phyloP scores from a whole-genome alignment of 352 stramenopile genomes.

The Peronospora farinosa region DNA sequence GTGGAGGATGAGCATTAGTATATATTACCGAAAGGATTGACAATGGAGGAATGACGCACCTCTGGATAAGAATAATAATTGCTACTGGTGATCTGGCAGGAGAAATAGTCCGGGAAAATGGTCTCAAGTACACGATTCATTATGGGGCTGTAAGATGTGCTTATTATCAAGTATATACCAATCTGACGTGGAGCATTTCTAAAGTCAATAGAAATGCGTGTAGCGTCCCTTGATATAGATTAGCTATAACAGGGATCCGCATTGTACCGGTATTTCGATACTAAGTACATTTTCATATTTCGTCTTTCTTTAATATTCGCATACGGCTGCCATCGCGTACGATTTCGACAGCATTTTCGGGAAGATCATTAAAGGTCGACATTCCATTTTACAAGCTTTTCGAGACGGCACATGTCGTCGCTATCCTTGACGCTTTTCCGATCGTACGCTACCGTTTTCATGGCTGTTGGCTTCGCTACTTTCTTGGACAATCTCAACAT shows the following conservation, averaged over 20 bases:
- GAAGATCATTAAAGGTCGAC: slow-evolving; percentile 74
- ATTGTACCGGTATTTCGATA: too few species aligned
- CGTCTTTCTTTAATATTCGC: background rate
- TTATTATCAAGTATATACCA: slow-evolving; percentile 2
- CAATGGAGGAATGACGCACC: slow-evolving; percentile 15
- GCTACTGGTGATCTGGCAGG: slow-evolving; percentile 27
- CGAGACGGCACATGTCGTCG: slow-evolving; percentile 76
- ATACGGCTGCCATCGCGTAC: slow-evolving; percentile 39
- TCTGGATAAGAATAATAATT: slow-evolving; percentile 64
- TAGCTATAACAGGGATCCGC: too few species aligned
- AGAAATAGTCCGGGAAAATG: slow-evolving; percentile 51
- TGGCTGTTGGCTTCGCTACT: slow-evolving; percentile 40
- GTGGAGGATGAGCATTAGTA: slow-evolving; percentile 4
- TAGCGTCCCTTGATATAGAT: too few species aligned
- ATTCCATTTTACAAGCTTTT: slow-evolving; percentile 83
- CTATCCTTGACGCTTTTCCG: slow-evolving; percentile 79
- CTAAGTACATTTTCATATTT: background rate
- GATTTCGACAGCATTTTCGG: slow-evolving; percentile 73
- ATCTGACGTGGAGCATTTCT: slow-evolving; percentile 8
- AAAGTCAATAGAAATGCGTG: too few species aligned
- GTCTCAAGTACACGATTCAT: slow-evolving; percentile 74
- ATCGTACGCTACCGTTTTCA: slow-evolving; percentile 56
- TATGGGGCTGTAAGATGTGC: slow-evolving; percentile 1
- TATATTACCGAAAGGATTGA: background rate
- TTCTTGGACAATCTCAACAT: slow-evolving; percentile 34